Base-by-base conservation (phyloP, 805 yeast genomes). In the Allodekkera sacchari region DNA sequence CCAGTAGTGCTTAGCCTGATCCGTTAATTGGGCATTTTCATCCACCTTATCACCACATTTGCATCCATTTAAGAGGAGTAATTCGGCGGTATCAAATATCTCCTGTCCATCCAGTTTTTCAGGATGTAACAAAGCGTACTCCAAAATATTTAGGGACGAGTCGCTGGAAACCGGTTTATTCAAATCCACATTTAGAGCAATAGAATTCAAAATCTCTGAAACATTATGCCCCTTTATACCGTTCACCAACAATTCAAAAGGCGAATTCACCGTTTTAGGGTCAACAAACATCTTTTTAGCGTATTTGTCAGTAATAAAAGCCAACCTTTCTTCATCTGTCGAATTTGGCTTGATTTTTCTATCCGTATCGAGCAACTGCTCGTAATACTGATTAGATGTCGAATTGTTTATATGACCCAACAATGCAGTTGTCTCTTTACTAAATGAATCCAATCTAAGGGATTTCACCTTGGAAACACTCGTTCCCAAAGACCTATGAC, bases 401-500 rank as follows among this genome's bases (percentile, higher is more conserved):
- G 50, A 53, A 52, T 88, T 88, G 36, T 72, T 66, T 25, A 71
- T 59, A 34, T 57, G 57, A 5, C 53, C 48, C 18, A 88, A 59
- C 12, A 85, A 59, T 9, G 69, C 64, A 11, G 69, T 58, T 4
- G 71, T 49, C 43, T 87, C 96, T 10, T 63, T 62, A 3, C 74
- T 70, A 44, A 77, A 68, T 14, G 71, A 69, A 50, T 88, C 96
- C 27, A 83, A 59, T n/a, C 73, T 77, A 33, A 88, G 60, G 1
- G 95, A 83, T 40, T 83, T 66, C 4, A 88, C 73, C 49, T 81
- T 84, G 6, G 92, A 72, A 4, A 85, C 66, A 41, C 81, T 87
- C 1, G 94, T 67, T 1, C 96, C 96, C 50, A 89, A 55, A 14
- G 84, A 77, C 34, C 96, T 64, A 53, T 88, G 96, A n/a, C 78